These are phyloP conservation scores for Hypoxylon cercidicola DNA, from an alignment of 495 filamentous ascomycete genomes.

Conservation along the genomic window DNA sequence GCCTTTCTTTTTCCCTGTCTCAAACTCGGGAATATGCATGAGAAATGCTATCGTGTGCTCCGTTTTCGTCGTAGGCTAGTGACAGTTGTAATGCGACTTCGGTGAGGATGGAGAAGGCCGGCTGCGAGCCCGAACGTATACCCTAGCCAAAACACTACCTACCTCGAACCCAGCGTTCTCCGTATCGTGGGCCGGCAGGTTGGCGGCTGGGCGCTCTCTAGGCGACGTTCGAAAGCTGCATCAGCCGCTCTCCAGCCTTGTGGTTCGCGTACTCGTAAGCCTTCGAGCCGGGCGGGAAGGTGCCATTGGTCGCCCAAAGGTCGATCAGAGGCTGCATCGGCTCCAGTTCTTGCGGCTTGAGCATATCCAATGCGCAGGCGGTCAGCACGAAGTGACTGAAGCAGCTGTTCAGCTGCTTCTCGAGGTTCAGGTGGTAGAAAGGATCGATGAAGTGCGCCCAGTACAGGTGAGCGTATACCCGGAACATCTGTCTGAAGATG, in stretches of 20 bases:
- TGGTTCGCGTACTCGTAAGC: constrained; percentile 66
- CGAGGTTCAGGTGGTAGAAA: constrained; percentile 83
- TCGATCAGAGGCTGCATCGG: constrained; percentile 94
- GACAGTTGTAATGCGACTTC: not conserved
- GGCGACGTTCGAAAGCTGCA: constrained; percentile 51
- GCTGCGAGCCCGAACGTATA: too few relatives aligned
- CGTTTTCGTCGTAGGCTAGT: not conserved
- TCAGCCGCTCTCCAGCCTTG: constrained; percentile 54
- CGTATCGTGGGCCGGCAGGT: constrained; percentile 3
- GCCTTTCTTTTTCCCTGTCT: not conserved
- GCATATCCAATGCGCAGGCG: constrained; percentile 82
- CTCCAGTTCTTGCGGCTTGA: constrained; percentile 85
- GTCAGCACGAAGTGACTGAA: constrained; percentile 94
- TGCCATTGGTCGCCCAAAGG: constrained; percentile 84
- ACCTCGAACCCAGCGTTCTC: too few relatives aligned
- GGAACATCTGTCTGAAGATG: constrained; percentile 97
- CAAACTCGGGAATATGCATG: not conserved
- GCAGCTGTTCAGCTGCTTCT: constrained; percentile 92
- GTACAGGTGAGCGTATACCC: constrained; percentile 92
- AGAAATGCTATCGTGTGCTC: not conserved
- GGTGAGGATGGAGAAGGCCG: not conserved
- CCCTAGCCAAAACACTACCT: constrained; percentile 2
- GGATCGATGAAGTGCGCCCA: constrained; percentile 84
- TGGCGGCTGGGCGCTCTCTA: constrained; percentile 20
- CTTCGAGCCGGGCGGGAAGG: constrained; percentile 77